Evolutionary conservation across 805 yeast species (phyloP).

Genomic region (Ogataea nonfermentans): DNA sequence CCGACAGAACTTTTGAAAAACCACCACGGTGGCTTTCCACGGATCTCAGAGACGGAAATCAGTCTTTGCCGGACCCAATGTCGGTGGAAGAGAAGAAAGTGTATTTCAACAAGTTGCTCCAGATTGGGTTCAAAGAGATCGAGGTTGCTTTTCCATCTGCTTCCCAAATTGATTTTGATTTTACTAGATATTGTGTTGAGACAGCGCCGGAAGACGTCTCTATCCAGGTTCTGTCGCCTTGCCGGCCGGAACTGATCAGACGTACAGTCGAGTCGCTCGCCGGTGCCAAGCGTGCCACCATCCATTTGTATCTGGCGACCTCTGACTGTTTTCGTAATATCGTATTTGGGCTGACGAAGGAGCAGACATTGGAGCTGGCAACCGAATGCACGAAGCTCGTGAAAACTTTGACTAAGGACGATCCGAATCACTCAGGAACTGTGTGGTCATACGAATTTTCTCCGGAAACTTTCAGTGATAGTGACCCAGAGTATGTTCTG

Average conservation of each 20-base stretch:
- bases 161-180: constrained; percentile 78
- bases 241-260: constrained; percentile 68
- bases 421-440: constrained; percentile 60
- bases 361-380: constrained; percentile 67
- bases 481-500: constrained; percentile 69
- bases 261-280: constrained; percentile 70
- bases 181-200: constrained; percentile 76
- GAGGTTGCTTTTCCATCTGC: constrained; percentile 83
- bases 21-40: constrained; percentile 83
- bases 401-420: constrained; percentile 69
- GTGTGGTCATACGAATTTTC: constrained; percentile 73
- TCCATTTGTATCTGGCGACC: constrained; percentile 74
- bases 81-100: constrained; percentile 68
- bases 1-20: constrained; percentile 58
- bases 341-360: constrained; percentile 67
- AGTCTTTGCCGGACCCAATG: constrained; percentile 85
- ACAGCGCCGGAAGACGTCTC: constrained; percentile 76
- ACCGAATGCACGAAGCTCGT: constrained; percentile 68
- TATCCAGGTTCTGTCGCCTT: constrained; percentile 72
- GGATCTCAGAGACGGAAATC: constrained; percentile 80
- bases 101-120: constrained; percentile 67
- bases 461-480: constrained; percentile 75
- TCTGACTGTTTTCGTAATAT: constrained; percentile 73
- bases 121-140: constrained; percentile 76
- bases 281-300: constrained; percentile 71